Conservation (phyloP, 2,329 filamentous ascomycete species). For the Plenodomus tracheiphilus region DNA sequence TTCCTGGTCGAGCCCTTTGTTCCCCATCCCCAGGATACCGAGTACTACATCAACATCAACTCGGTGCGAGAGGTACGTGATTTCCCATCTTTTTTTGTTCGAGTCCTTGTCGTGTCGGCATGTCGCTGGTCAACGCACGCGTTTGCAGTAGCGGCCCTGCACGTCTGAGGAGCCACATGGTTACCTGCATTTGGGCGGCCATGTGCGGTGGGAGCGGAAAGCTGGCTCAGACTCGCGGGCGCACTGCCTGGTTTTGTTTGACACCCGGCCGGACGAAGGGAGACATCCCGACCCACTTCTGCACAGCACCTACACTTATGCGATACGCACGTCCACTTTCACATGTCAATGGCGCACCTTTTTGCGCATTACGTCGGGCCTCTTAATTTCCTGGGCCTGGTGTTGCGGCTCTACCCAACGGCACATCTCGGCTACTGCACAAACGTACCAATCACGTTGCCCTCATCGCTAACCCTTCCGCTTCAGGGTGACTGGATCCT, state of each 20-base stretch:
- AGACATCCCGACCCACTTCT: conserved; percentile 44
- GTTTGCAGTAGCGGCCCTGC: conserved; percentile 3
- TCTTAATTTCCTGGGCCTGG: conserved; percentile 22
- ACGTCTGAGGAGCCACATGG: conserved; percentile 15
- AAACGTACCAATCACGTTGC: conserved; percentile 30
- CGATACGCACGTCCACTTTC: conserved; percentile 38
- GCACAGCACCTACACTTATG: conserved; percentile 34
- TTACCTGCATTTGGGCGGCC: conserved; percentile 2
- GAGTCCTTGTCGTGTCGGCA: conserved; percentile 2
- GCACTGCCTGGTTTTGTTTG: conserved; percentile 40
- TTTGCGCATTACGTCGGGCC: conserved; percentile 16
- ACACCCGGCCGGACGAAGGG: conserved; percentile 46
- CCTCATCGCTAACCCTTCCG: conserved; percentile 36
- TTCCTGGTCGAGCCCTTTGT: conserved; percentile 99
- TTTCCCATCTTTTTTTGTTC: conserved; percentile 20
- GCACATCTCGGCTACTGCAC: conserved; percentile 20
- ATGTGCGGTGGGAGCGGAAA: conserved; percentile 2
- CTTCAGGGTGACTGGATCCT: conserved; percentile 96
- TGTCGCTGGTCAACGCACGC: background rate
- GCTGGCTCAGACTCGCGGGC: conserved; percentile 27
- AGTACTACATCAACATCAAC: conserved; percentile 99
- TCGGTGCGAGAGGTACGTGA: conserved; percentile 95
- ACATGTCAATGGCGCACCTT: conserved; percentile 35
- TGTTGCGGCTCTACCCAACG: conserved; percentile 40
- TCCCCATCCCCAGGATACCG: conserved; percentile 89